Evolutionary conservation across 140 eudicot species (phyloP).

Genomic region (Artemisia princeps): DNA sequence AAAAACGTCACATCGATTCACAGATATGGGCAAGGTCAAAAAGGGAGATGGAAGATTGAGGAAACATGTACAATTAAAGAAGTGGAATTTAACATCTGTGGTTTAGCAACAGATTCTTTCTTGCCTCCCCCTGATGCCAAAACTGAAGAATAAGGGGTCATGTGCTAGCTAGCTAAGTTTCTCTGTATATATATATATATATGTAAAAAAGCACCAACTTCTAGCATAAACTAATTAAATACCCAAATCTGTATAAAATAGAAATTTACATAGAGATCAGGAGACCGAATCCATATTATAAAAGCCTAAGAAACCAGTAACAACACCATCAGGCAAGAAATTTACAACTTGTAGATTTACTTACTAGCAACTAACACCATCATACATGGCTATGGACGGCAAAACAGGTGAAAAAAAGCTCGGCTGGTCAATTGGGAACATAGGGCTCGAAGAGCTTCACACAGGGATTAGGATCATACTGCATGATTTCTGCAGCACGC

Average conservation of each 20-base stretch:
- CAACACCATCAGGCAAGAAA: conserved; percentile 25
- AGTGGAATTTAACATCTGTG: conserved; percentile 59
- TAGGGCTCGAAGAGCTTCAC: conserved; percentile 66
- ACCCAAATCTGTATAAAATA: conserved; percentile 17
- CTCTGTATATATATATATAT: background rate
- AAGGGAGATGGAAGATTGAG: conserved; percentile 58
- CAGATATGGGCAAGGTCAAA: conserved; percentile 52
- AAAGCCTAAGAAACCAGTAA: conserved; percentile 21
- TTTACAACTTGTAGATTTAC: conserved; percentile 37
- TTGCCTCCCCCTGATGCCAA: conserved; percentile 59
- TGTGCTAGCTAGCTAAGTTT: conserved; percentile 6
- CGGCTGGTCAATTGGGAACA: conserved; percentile 37
- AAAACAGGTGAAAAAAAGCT: background rate
- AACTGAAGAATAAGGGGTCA: conserved; percentile 21
- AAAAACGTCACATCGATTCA: conserved; percentile 43
- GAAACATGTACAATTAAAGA: conserved; percentile 75
- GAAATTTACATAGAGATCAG: conserved; percentile 20
- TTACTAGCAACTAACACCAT: conserved; percentile 23
- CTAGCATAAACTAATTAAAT: conserved; percentile 20
- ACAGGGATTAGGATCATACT: conserved; percentile 64
- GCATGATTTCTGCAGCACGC: conserved; percentile 87
- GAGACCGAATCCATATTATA: conserved; percentile 25
- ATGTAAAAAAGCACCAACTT: conserved; percentile 1
- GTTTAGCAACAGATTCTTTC: conserved; percentile 52
- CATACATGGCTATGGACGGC: conserved; percentile 13